Conservation (phyloP, 1,284 basidiomycete genomes). For the Ceratobasidium sp. region DNA sequence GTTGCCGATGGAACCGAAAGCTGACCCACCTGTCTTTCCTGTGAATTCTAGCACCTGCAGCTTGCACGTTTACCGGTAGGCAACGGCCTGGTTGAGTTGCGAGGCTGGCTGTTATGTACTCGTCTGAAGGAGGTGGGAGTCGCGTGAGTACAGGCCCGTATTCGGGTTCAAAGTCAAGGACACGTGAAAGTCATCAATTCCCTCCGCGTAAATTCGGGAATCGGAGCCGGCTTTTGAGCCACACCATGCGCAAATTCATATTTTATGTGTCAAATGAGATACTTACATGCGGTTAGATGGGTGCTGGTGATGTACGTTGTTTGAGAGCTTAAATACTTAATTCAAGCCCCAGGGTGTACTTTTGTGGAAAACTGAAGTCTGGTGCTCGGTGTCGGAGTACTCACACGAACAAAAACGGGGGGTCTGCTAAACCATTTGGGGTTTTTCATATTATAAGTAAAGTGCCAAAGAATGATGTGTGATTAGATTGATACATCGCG, state of each 20-base stretch:
- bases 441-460: not conserved
- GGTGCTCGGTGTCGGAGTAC: not conserved
- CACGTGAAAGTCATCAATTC: constrained; percentile 23
- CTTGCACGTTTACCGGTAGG: not conserved
- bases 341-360: not conserved
- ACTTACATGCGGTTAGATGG: not conserved
- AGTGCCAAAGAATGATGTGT: not conserved
- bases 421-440: not conserved
- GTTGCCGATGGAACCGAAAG: not conserved
- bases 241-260: not conserved
- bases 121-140: constrained; percentile 13
- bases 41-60: constrained; percentile 1
- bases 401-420: not conserved
- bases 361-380: not conserved
- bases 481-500: not conserved
- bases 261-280: not conserved
- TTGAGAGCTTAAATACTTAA: not conserved
- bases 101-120: not conserved
- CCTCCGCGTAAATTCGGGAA: constrained; percentile 12
- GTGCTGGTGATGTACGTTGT: not conserved
- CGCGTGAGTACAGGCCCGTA: constrained; percentile 25
- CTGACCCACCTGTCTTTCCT: too few relatives aligned
- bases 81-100: not conserved
- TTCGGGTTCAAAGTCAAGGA: constrained; percentile 6
- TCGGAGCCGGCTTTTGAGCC: constrained; percentile 19